Conservation (phyloP, 2,329 filamentous ascomycete species). For the Aspergillus cejpii region DNA sequence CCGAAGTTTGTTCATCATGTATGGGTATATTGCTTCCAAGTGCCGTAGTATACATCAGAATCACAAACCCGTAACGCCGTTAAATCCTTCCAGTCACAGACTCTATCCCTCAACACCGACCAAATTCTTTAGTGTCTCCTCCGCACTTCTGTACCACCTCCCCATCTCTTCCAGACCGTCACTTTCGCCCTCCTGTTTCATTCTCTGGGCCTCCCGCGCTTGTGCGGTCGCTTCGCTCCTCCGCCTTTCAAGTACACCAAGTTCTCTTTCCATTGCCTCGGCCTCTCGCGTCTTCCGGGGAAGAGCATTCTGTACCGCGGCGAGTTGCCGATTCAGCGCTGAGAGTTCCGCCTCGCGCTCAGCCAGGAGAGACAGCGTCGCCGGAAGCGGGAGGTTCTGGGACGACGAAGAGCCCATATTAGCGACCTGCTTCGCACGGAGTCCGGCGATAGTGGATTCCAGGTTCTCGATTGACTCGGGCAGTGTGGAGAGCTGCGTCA, state of each 20-base stretch:
- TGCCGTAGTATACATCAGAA: conserved; percentile 9
- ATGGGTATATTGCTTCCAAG: neutral
- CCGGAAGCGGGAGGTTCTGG: conserved; percentile 37
- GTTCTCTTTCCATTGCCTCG: conserved; percentile 42
- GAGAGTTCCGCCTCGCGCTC: conserved; percentile 39
- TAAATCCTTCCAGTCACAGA: conserved; percentile 16
- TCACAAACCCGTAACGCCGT: conserved; percentile 22
- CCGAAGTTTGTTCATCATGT: conserved; percentile 13
- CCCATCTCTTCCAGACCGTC: conserved; percentile 44
- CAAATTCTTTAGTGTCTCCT: conserved; percentile 38
- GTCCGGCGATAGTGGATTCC: conserved; percentile 44
- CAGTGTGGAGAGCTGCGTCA: conserved; percentile 45
- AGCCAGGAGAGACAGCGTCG: conserved; percentile 36
- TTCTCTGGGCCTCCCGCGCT: conserved; percentile 43
- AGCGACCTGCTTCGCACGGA: conserved; percentile 54
- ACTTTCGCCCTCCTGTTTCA: conserved; percentile 41
- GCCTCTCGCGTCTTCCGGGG: conserved; percentile 41
- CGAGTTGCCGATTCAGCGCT: conserved; percentile 39
- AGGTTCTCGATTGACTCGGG: conserved; percentile 49
- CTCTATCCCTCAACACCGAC: conserved; percentile 28
- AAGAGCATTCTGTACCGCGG: conserved; percentile 39
- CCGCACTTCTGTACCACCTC: conserved; percentile 41
- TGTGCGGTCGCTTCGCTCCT: conserved; percentile 40
- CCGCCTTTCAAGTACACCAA: conserved; percentile 40
- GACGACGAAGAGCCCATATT: conserved; percentile 48